These are phyloP conservation scores for Phylloporus arenicola DNA, from an alignment of 768 basidiomycete genomes.

Conservation along the genomic window DNA sequence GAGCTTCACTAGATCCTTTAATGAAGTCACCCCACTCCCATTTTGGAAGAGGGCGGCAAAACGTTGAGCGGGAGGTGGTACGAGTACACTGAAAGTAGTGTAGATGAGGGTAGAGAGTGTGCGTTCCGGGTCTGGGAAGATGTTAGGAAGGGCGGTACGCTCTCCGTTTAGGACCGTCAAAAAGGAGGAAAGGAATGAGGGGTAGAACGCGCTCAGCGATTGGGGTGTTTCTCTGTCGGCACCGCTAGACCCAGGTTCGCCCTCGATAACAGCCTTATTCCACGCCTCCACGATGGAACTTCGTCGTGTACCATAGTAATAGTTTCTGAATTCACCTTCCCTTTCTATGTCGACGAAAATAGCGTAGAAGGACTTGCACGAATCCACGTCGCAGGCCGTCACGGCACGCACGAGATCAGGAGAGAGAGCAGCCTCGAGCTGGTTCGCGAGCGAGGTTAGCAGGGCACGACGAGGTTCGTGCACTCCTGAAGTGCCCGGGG, in stretches of 20 bases:
- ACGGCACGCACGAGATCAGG: slow-evolving; percentile 88
- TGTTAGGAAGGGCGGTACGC: slow-evolving; percentile 65
- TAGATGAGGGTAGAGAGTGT: slow-evolving; percentile 81
- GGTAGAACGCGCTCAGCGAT: slow-evolving; percentile 62
- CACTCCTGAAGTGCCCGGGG: slow-evolving; percentile 9
- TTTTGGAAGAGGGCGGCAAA: slow-evolving; percentile 64
- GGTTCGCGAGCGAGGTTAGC: slow-evolving; percentile 91
- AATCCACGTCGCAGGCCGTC: slow-evolving; percentile 65
- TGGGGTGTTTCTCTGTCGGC: slow-evolving; percentile 45
- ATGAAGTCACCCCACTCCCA: slow-evolving; percentile 49
- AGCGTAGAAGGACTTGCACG: slow-evolving; percentile 72
- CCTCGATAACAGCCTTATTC: slow-evolving; percentile 50
- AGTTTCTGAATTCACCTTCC: slow-evolving; percentile 87
- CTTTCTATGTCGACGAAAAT: slow-evolving; percentile 91
- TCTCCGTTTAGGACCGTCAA: slow-evolving; percentile 63
- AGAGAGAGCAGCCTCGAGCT: slow-evolving; percentile 88
- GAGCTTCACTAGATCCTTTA: slow-evolving; percentile 65
- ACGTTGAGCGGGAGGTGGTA: slow-evolving; percentile 78
- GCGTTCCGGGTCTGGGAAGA: slow-evolving; percentile 80
- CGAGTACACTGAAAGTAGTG: slow-evolving; percentile 70
- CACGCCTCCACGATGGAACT: slow-evolving; percentile 60
- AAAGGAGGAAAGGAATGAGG: slow-evolving; percentile 69
- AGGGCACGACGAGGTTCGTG: slow-evolving; percentile 82
- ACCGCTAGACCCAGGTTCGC: slow-evolving; percentile 10
- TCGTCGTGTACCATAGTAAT: slow-evolving; percentile 86